Base-by-base conservation (phyloP, 1,284 basidiomycete genomes). In the Ganoderma lucidum region DNA sequence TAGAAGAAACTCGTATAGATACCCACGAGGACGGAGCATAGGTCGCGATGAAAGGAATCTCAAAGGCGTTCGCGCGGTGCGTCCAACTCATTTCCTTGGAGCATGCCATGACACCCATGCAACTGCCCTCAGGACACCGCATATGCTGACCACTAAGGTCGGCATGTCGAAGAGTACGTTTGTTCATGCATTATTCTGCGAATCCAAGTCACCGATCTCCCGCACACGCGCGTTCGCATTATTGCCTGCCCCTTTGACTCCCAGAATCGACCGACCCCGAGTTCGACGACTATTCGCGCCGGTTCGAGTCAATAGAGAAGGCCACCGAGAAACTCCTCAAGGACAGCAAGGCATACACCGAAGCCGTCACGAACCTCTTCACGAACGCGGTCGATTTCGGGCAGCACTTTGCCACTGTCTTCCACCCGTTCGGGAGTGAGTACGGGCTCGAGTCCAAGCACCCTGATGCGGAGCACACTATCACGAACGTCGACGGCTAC, bases 161-260 rank as follows among this genome's bases (percentile, higher is more conserved):
- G 96, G 96, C 51, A 93, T 96, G 89, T 82, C 95, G 59, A 96
- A 96, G 88, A 96, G 96, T 96, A 78, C 85, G 92, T 82, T n/a
- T 37, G 42, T 62, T 51, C 35, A 44, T 45, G 30, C n/a, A 69
- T 67, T 63, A 35, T 62, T 28, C 19, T 55, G 60, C 62, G 64
- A 42, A 64, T 63, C 61, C 56, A 63, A 62, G 37, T 62, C 67
- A 28, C 70, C 63, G 64, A 63, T 62, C 53, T 68, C 5, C 64
- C 35, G 12, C 6, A 8, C 56, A 58, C 23, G 35, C 35, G 19
- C 56, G 9, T 17, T n/a, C 56, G 56, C 19, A 8, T 9, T 9
- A 23, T 28, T 28, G 12, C 56, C 17, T 4, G 15, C 23, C 23
- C 30, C 1, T 70, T 42, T 68, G 14, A 61, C 53, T 12, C 70